These are phyloP conservation scores for Rhizophagus clarus DNA, from an alignment of 192 early-diverging fungal genomes.

Conservation along the genomic window DNA sequence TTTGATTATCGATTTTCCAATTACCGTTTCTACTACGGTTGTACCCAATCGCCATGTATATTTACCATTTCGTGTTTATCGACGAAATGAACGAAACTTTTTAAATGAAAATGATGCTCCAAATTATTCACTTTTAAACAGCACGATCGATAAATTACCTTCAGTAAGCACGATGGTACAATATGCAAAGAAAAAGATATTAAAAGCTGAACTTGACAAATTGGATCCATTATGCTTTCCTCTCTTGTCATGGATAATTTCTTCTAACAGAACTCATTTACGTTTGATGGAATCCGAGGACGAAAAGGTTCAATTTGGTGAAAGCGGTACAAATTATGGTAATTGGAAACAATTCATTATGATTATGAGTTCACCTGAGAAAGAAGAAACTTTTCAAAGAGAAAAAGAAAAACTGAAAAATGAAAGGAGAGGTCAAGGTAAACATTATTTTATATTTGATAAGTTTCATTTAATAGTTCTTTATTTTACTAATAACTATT, in stretches of 20 bases:
- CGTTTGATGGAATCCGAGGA: constrained; percentile 41
- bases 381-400: constrained; percentile 42
- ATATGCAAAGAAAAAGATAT: constrained; percentile 27
- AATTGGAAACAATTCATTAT: constrained; percentile 41
- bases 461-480: background rate
- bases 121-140: constrained; percentile 30
- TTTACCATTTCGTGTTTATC: constrained; percentile 27
- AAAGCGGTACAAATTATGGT: background rate
- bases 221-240: constrained; percentile 47
- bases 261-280: constrained; percentile 45
- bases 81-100: constrained; percentile 30
- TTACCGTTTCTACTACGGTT: background rate
- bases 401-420: constrained; percentile 31
- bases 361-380: constrained; percentile 51
- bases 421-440: constrained; percentile 27
- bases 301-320: constrained; percentile 45
- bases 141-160: constrained; percentile 11
- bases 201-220: constrained; percentile 39
- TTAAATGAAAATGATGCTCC: background rate
- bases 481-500: background rate
- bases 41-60: constrained; percentile 24
- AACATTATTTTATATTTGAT: background rate
- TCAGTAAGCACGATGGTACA: constrained; percentile 28
- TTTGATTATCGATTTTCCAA: constrained; percentile 29
- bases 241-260: constrained; percentile 51